Evolutionary conservation across 805 yeast genomes (phyloP), one percentile per base, ranked within the genome.

Genomic region (Zygotorulaspora chibaensis): DNA sequence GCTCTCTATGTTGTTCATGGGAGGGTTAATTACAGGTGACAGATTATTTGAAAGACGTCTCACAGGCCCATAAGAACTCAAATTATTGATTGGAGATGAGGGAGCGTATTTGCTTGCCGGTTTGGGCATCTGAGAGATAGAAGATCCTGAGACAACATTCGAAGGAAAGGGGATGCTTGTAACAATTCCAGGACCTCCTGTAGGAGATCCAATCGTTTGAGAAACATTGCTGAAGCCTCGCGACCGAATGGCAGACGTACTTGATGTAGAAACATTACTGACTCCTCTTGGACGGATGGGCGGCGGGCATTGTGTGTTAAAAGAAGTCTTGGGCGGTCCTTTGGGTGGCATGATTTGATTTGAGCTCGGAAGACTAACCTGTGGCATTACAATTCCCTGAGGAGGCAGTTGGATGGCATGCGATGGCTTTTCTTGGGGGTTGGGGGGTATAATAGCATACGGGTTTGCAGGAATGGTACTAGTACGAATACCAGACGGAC

Each of bases 181-280:
- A 11, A 5, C 38, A 5, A 13, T n/a, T 7, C 29, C 16, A 12
- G 47, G 26, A 20, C 23, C 15, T 11, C 43, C 33, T 8, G 38
- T 13, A 2, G 43, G 28, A 18, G 38, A 45, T 3, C 18, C 34
- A 26, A 30, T 33, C 20, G 33, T 40, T 13, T 48, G 47, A 1
- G 65, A 61, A 9, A 54, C 55, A 48, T 54, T 59, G 28, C 62
- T 59, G 26, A 51, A 35, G n/a, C 57, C 58, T 39, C 65, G 53
- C 6, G 53, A 39, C 23, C 63, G 48, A 16, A 29, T 42, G 15
- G 42, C 26, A n/a, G 45, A 33, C 15, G 30, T 11, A 35, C 30
- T 20, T 20, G 25, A 20, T n/a, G 50, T 47, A 1, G 65, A 61
- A 9, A 54, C 55, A 48, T 54, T 59, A 25, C 62, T 59, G 20